phyloP scores from a whole-genome alignment of 345 rosid species.

The Eutrema yunnanense region DNA sequence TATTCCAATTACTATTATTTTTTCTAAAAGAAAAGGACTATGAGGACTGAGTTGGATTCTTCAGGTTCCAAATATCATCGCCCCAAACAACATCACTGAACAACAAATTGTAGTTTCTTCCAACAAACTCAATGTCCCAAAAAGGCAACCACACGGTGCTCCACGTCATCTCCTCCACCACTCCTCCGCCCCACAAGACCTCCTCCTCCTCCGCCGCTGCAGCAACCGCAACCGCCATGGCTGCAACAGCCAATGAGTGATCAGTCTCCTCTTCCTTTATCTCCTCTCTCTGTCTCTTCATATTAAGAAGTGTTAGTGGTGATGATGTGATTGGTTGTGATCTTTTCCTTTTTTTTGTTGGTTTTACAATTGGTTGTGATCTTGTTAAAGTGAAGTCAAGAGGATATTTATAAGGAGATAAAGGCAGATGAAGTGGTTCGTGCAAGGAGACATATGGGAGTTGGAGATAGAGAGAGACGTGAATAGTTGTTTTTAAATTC shows the following conservation, averaged over 20 bases:
- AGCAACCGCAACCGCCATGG: constrained; percentile 28
- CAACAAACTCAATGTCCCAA: constrained; percentile 56
- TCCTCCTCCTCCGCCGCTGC: constrained; percentile 22
- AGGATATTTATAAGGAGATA: constrained; percentile 32
- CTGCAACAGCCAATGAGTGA: constrained; percentile 11
- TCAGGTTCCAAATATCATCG: constrained; percentile 67
- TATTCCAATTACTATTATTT: background rate
- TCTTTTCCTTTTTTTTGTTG: background rate
- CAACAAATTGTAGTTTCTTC: constrained; percentile 33
- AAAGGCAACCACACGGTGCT: constrained; percentile 47
- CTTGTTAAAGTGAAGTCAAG: constrained; percentile 14
- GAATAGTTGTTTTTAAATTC: constrained; percentile 5
- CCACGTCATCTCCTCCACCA: constrained; percentile 58
- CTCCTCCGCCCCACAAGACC: constrained; percentile 22
- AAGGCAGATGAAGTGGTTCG: background rate
- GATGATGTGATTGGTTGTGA: constrained; percentile 9
- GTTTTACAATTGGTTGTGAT: background rate
- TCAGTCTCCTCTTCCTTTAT: constrained; percentile 10
- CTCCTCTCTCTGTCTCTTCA: constrained; percentile 35
- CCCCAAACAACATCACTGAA: constrained; percentile 60
- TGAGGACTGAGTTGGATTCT: constrained; percentile 27
- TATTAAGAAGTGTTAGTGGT: background rate
- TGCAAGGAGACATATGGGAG: constrained; percentile 17
- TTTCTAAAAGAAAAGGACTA: background rate
- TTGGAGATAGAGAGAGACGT: constrained; percentile 24